Evolutionary conservation across 2,329 filamentous ascomycete genomes (phyloP).

Genomic region (Parascedosporium putredinis): DNA sequence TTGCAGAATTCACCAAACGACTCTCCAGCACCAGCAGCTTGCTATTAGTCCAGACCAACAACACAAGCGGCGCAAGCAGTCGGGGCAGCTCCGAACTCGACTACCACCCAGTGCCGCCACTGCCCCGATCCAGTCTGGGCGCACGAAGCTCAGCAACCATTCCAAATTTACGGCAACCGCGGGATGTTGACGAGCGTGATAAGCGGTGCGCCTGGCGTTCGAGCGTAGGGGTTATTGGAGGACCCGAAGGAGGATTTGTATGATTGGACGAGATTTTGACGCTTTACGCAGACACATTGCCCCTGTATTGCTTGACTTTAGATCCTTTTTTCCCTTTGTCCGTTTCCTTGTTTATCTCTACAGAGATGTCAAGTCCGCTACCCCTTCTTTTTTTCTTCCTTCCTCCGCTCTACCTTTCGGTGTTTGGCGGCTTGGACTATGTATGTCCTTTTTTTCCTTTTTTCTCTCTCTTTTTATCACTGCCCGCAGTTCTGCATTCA

Average conservation of each 20-base stretch:
- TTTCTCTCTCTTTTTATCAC: slow-evolving; percentile 5
- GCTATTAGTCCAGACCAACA: slow-evolving; percentile 48
- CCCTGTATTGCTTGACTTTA: not conserved
- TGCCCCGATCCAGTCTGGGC: slow-evolving; percentile 34
- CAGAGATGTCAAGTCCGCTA: not conserved
- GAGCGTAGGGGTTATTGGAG: slow-evolving; percentile 40
- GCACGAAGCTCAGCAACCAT: slow-evolving; percentile 17
- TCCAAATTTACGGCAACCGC: slow-evolving; percentile 17
- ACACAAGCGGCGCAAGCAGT: slow-evolving; percentile 30
- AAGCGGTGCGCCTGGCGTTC: slow-evolving; percentile 46
- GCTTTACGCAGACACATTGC: too few species aligned
- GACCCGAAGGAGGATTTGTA: slow-evolving; percentile 43
- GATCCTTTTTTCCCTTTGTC: not conserved
- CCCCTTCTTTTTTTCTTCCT: not conserved
- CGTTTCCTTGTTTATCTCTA: not conserved
- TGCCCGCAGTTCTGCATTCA: not conserved
- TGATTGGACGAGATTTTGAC: slow-evolving; percentile 21
- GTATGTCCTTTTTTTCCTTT: not conserved
- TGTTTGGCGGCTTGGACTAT: not conserved
- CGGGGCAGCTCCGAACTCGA: slow-evolving; percentile 4
- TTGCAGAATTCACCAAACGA: slow-evolving; percentile 50
- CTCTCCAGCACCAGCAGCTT: slow-evolving; percentile 51
- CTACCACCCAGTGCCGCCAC: slow-evolving; percentile 14
- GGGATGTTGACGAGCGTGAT: slow-evolving; percentile 26
- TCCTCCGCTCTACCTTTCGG: too few species aligned